Conservation (phyloP, 345 rosid genomes). For the Erysimum cheiranthoides region DNA sequence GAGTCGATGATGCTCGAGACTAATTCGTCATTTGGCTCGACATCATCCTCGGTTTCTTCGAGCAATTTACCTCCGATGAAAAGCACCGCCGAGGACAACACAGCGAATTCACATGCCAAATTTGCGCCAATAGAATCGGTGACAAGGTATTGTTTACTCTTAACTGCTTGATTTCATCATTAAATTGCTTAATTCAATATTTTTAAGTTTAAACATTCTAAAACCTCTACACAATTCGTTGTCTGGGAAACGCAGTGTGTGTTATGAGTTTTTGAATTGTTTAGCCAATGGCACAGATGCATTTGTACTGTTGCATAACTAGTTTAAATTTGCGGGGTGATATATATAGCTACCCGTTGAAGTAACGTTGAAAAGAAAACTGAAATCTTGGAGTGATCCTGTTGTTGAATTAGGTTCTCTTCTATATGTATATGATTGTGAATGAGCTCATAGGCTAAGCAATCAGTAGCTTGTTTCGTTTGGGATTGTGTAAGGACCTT, state of each 20-base stretch:
- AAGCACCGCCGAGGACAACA: constrained; percentile 52
- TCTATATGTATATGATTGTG: constrained; percentile 6
- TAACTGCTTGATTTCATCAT: not conserved
- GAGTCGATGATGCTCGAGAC: constrained; percentile 79
- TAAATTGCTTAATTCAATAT: constrained; percentile 8
- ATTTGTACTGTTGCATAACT: constrained; percentile 7
- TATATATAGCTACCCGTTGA: not conserved
- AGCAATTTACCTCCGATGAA: constrained; percentile 63
- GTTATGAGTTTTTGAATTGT: constrained; percentile 4
- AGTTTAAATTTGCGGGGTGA: not conserved
- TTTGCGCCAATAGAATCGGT: constrained; percentile 52
- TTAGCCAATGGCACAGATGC: constrained; percentile 11
- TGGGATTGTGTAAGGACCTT: constrained; percentile 3
- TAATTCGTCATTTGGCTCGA: constrained; percentile 77
- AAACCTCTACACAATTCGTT: not conserved
- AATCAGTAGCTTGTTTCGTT: constrained; percentile 2
- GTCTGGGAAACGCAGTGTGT: constrained; percentile 14
- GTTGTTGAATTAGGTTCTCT: constrained; percentile 7
- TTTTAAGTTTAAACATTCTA: not conserved
- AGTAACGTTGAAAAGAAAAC: not conserved
- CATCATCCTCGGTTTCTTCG: constrained; percentile 69
- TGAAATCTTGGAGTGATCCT: not conserved
- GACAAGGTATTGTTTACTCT: constrained; percentile 52
- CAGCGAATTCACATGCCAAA: constrained; percentile 38
- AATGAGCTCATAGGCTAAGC: constrained; percentile 5